Percentiles rank a stretch among this genome's conserved stretches.
Evolutionary conservation across 75 land plant genomes (phyloP).

Genomic region (Larix kaempferi): DNA sequence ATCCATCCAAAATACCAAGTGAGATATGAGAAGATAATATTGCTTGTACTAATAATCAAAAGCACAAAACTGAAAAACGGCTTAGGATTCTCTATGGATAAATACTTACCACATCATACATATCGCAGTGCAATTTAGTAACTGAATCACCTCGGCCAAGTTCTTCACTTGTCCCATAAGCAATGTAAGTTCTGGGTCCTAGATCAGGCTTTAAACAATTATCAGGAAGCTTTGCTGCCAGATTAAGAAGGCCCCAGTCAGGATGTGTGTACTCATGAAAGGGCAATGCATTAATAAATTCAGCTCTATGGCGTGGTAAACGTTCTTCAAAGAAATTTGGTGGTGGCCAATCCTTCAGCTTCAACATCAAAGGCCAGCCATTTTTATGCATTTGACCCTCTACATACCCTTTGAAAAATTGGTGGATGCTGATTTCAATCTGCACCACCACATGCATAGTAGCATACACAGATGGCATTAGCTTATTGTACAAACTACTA

Average conservation of each 20-base stretch:
- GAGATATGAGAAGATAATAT: not conserved
- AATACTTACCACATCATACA: constrained; percentile 75
- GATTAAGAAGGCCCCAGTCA: constrained; percentile 82
- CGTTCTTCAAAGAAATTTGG: constrained; percentile 74
- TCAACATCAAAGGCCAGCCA: constrained; percentile 65
- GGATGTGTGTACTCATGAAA: constrained; percentile 88
- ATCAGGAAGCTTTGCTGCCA: constrained; percentile 84
- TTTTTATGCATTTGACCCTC: constrained; percentile 53
- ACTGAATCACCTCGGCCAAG: constrained; percentile 72
- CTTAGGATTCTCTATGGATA: not conserved
- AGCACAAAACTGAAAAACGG: not conserved
- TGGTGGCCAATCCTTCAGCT: constrained; percentile 88
- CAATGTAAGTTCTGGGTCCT: constrained; percentile 77
- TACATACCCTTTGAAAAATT: constrained; percentile 80
- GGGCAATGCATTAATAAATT: constrained; percentile 69
- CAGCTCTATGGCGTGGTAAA: constrained; percentile 75
- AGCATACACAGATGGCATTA: not conserved
- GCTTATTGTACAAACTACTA: not conserved
- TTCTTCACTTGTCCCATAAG: constrained; percentile 73
- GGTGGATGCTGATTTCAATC: constrained; percentile 75
- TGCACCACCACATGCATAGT: constrained; percentile 34
- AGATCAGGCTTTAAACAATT: constrained; percentile 66
- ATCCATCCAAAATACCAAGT: not conserved
- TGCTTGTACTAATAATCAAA: not conserved
- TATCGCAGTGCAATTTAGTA: constrained; percentile 83